A percentile compares a stretch with the other conserved stretches of the same genome.
Conservation (phyloP, 2,329 filamentous ascomycete species). For the Clarireedia homoeocarpa region DNA sequence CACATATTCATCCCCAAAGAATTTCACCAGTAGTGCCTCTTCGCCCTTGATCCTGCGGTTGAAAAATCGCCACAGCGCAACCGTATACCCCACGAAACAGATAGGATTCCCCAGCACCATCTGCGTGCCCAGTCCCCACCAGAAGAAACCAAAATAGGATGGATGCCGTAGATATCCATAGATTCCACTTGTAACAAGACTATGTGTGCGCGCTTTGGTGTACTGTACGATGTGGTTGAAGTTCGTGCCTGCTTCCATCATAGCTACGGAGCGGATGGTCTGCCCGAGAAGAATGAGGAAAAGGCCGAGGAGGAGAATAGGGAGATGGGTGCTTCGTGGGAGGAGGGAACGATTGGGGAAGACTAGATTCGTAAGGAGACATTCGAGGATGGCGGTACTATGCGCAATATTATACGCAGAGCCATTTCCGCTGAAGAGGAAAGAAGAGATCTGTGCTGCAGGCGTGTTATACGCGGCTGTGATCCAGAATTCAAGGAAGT, state of each 20-base stretch:
- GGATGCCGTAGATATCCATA: slow-evolving; percentile 76
- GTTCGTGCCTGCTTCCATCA: slow-evolving; percentile 80
- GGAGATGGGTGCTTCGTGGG: slow-evolving; percentile 25
- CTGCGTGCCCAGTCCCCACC: slow-evolving; percentile 95
- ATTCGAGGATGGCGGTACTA: slow-evolving; percentile 64
- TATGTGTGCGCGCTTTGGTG: slow-evolving; percentile 59
- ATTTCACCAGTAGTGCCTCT: slow-evolving; percentile 67
- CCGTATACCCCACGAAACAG: slow-evolving; percentile 65
- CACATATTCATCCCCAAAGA: slow-evolving; percentile 79
- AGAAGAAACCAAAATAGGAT: slow-evolving; percentile 97
- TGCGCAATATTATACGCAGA: slow-evolving; percentile 79
- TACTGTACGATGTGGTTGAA: slow-evolving; percentile 87
- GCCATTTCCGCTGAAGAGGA: slow-evolving; percentile 80
- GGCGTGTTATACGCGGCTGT: slow-evolving; percentile 79
- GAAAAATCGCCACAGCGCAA: slow-evolving; percentile 84
- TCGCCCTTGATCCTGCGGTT: slow-evolving; percentile 65
- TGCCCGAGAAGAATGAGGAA: slow-evolving; percentile 63
- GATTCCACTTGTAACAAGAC: slow-evolving; percentile 74
- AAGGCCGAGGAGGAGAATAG: slow-evolving; percentile 49
- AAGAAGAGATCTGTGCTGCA: slow-evolving; percentile 64
- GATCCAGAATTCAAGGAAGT: slow-evolving; percentile 94
- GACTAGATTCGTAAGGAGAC: slow-evolving; percentile 50
- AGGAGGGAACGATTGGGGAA: slow-evolving; percentile 36
- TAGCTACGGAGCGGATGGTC: slow-evolving; percentile 67
- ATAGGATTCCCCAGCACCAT: slow-evolving; percentile 77